phyloP scores from a whole-genome alignment of 208 protist species.

The Trypanosoma boissoni region DNA sequence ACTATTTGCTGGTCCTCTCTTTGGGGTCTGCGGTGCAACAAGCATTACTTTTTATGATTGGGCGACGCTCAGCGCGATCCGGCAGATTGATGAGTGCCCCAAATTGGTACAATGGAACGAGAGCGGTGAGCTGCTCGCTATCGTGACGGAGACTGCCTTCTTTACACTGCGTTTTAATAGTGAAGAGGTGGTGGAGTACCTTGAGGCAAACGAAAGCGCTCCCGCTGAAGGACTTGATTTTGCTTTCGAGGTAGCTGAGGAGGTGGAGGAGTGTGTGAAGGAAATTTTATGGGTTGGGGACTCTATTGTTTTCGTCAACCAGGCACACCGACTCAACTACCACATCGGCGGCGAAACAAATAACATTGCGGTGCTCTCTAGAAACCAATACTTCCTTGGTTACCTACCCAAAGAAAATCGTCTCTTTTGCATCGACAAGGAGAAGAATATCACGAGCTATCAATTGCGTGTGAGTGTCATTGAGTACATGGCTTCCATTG shows the following conservation, averaged over 20 bases:
- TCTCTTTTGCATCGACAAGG: slow-evolving; percentile 96
- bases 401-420: slow-evolving; percentile 96
- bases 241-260: slow-evolving; percentile 94
- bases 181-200: slow-evolving; percentile 62
- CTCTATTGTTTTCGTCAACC: slow-evolving; percentile 97
- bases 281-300: slow-evolving; percentile 96
- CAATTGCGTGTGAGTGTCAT: slow-evolving; percentile 91
- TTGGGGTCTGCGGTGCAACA: slow-evolving; percentile 79
- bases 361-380: slow-evolving; percentile 92
- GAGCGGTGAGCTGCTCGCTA: slow-evolving; percentile 82
- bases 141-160: slow-evolving; percentile 87
- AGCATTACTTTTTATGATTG: slow-evolving; percentile 98
- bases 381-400: slow-evolving; percentile 88
- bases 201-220: slow-evolving; percentile 60
- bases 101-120: slow-evolving; percentile 93
- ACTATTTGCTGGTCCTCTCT: slow-evolving; percentile 88
- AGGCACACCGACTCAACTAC: slow-evolving; percentile 94
- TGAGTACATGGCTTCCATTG: slow-evolving; percentile 97
- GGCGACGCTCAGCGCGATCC: slow-evolving; percentile 87
- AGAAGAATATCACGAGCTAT: slow-evolving; percentile 92
- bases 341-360: slow-evolving; percentile 95
- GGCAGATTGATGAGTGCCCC: slow-evolving; percentile 94
- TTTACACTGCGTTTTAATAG: slow-evolving; percentile 96
- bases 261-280: slow-evolving; percentile 91
- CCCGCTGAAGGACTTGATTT: slow-evolving; percentile 94